phyloP scores from a whole-genome alignment of 2,329 filamentous ascomycete genomes.

The Scopulariopsis brevicaulis region DNA sequence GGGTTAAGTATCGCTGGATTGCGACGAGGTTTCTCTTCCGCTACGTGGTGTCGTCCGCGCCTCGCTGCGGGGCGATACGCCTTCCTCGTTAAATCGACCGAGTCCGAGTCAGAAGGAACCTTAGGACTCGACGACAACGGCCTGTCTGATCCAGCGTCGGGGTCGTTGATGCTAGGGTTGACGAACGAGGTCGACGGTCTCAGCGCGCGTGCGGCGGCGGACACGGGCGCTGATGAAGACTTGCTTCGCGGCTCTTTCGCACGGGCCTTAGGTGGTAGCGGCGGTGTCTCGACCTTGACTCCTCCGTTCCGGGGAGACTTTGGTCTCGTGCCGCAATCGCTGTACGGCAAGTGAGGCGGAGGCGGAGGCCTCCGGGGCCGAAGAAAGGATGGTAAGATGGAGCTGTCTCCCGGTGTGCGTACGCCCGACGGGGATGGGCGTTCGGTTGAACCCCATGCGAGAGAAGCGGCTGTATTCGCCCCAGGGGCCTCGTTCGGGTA shows the following conservation, averaged over 20 bases:
- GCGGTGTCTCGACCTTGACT: not conserved
- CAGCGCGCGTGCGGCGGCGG: not conserved
- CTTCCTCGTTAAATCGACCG: not conserved
- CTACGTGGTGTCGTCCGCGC: not conserved
- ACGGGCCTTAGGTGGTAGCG: not conserved
- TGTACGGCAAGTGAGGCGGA: not conserved
- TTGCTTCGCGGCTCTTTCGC: not conserved
- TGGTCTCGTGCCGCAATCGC: not conserved
- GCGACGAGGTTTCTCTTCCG: not conserved
- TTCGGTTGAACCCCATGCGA: conserved; percentile 37
- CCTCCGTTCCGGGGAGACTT: not conserved
- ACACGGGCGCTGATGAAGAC: not conserved
- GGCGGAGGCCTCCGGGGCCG: not conserved
- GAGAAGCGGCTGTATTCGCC: conserved; percentile 50
- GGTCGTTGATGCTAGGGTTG: not conserved
- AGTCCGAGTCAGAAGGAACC: not conserved
- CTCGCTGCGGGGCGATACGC: not conserved
- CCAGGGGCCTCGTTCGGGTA: conserved; percentile 16
- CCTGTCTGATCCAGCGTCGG: not conserved
- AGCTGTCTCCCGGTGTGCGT: not conserved
- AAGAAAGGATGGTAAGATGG: not conserved
- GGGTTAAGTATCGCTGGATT: not conserved
- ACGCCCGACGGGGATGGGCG: not conserved
- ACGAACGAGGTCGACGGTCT: not conserved
- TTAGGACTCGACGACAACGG: not conserved